These are phyloP conservation scores for Rusavskia elegans DNA, from an alignment of 495 filamentous ascomycete species.

Conservation along the genomic window DNA sequence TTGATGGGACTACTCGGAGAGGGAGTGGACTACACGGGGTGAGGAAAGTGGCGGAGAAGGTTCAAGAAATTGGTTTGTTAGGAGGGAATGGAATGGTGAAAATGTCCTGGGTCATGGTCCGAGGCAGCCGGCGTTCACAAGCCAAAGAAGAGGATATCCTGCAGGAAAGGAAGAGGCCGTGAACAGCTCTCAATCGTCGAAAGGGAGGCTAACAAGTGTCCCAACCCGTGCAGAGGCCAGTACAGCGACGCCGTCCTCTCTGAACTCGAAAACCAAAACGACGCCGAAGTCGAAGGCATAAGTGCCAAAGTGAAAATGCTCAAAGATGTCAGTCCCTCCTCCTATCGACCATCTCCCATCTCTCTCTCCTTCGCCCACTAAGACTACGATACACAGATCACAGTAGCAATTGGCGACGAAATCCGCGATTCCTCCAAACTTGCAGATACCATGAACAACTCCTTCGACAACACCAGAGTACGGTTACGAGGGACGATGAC, in stretches of 20 bases:
- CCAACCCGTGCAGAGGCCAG: conserved; percentile 46
- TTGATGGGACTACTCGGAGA: too few relatives aligned
- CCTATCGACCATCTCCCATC: not conserved
- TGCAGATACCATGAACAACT: conserved; percentile 50
- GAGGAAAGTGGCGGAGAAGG: too few relatives aligned
- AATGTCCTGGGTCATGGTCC: too few relatives aligned
- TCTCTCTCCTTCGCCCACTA: not conserved
- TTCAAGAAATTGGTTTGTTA: too few relatives aligned
- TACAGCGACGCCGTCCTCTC: conserved; percentile 87
- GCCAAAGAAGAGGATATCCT: too few relatives aligned
- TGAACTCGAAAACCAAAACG: conserved; percentile 91
- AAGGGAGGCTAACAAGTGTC: not conserved
- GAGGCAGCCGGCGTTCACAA: too few relatives aligned
- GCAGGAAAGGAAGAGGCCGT: too few relatives aligned
- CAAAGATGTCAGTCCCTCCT: conserved; percentile 57
- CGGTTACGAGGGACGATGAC: conserved; percentile 86
- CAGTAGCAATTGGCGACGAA: conserved; percentile 82
- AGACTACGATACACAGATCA: conserved; percentile 41
- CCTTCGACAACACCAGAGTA: conserved; percentile 70
- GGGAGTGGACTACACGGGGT: too few relatives aligned
- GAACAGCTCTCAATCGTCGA: too few relatives aligned
- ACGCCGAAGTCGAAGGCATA: conserved; percentile 77
- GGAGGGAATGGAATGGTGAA: too few relatives aligned
- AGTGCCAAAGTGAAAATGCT: conserved; percentile 78
- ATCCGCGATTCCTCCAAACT: conserved; percentile 75